Evolutionary conservation across 495 filamentous ascomycete species (phyloP), one percentile per base, ranked within the genome.

Genomic region (Arthonia radiata): DNA sequence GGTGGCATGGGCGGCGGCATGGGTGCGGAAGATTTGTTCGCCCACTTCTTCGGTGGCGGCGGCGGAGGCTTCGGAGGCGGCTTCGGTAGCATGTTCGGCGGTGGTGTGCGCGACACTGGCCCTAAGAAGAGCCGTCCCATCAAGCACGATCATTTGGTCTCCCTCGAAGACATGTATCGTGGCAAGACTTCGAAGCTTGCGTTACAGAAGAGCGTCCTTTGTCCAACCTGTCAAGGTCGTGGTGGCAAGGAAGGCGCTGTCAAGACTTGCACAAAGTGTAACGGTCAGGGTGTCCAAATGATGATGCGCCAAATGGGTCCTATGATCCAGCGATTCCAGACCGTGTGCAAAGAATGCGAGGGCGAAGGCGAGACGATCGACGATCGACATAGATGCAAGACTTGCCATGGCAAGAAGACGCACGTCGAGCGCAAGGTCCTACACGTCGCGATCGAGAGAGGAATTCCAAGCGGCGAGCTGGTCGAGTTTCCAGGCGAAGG

Each of bases 301-400:
- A 94, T 99, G 83, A 93, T 94, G 86, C 76, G 86, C 40, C 89
- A 94, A 59, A 94, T 94, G 82, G 86, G 89, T 27, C 86, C 86
- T 28, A 99, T 99, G 86, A 94, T 94, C 43, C 89, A 94, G 54
- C 76, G 86, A 27, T 94, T 94, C 66, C 89, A 94, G 63, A 94
- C 89, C 12, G 80, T 93, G 34, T 99, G 86, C 66, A 77, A 81
- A 17, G 86, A 99, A 50, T 99, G 86, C 46, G 78, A 81, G 32
- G 86, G 86, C 33, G 89, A 94, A 48, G 81, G 89, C 26, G 89
- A 99, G 55, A 80, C 72, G 30, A 78, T 99, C 44, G 74, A 74
- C 36, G 86, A 94, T 27, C 81, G 82, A 58, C 89, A 94, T 49
- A 67, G 72, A 44, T 99, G 86, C 68, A 93, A 91, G 67, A 51